Percentiles rank a stretch among this genome's conserved stretches.
phyloP scores from a whole-genome alignment of 345 rosid species.

The Punica granatum region DNA sequence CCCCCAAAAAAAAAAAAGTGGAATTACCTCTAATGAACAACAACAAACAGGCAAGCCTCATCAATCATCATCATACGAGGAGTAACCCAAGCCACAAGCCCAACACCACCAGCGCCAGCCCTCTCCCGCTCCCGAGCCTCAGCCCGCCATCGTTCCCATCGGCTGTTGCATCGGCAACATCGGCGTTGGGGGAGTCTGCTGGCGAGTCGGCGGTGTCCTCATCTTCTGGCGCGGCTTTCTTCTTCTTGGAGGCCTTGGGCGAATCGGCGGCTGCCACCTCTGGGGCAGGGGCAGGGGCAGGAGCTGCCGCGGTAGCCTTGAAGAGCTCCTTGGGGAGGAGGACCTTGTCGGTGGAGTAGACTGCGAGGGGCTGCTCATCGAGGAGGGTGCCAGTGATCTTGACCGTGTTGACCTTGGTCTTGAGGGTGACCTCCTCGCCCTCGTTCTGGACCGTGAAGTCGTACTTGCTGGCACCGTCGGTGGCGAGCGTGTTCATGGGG shows the following conservation, averaged over 20 bases:
- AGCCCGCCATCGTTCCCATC: slow-evolving; percentile 5
- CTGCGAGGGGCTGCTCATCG: slow-evolving; percentile 83
- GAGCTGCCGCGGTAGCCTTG: slow-evolving; percentile 50
- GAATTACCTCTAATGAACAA: background rate
- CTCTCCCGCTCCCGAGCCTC: slow-evolving; percentile 7
- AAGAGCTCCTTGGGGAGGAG: slow-evolving; percentile 78
- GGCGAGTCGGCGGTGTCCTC: slow-evolving; percentile 7
- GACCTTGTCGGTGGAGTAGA: slow-evolving; percentile 67
- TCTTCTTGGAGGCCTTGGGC: slow-evolving; percentile 39
- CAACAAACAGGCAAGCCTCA: background rate
- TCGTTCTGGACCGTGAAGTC: slow-evolving; percentile 89
- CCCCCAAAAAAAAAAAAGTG: background rate
- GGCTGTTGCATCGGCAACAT: slow-evolving; percentile 11
- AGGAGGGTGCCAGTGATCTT: slow-evolving; percentile 63
- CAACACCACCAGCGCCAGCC: background rate
- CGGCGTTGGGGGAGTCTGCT: slow-evolving; percentile 12
- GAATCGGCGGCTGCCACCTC: slow-evolving; percentile 69
- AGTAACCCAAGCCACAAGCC: slow-evolving; percentile 11
- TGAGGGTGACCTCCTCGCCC: slow-evolving; percentile 64
- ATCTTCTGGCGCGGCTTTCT: background rate
- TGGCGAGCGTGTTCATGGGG: slow-evolving; percentile 84
- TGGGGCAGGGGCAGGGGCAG: slow-evolving; percentile 78
- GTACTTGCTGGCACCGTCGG: slow-evolving; percentile 74
- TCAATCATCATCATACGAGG: slow-evolving; percentile 6
- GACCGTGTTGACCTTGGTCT: slow-evolving; percentile 62